A percentile compares a stretch with the other conserved stretches of the same genome.
phyloP scores from a whole-genome alignment of 768 basidiomycete species.

The Lactifluus volemus region DNA sequence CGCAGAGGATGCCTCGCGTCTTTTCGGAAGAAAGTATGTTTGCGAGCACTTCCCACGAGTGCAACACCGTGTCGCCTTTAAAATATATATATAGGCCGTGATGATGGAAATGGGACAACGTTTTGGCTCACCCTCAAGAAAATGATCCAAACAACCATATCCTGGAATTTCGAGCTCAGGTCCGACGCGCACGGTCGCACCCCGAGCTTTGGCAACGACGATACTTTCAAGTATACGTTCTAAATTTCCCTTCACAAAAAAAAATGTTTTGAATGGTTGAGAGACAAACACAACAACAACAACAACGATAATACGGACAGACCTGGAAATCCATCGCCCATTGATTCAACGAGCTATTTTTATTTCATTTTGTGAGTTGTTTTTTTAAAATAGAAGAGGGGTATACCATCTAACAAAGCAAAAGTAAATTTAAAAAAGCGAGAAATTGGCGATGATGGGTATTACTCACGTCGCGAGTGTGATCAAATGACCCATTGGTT shows the following conservation, averaged over 20 bases:
- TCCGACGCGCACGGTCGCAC: constrained; percentile 87
- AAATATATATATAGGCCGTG: neutral
- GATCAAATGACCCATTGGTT: constrained; percentile 73
- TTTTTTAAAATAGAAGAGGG: neutral
- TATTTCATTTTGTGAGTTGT: no score
- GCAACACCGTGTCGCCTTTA: constrained; percentile 87
- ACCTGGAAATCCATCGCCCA: constrained; percentile 97
- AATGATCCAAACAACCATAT: constrained; percentile 97
- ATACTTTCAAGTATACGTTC: constrained; percentile 89
- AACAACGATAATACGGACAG: constrained; percentile 12
- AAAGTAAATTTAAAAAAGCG: constrained; percentile 23
- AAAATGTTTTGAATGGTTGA: neutral
- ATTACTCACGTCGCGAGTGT: constrained; percentile 70
- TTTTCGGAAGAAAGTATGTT: constrained; percentile 78
- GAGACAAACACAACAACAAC: neutral
- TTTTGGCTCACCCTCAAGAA: constrained; percentile 71
- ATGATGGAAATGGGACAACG: no score
- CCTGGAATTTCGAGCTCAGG: constrained; percentile 97
- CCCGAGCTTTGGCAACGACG: constrained; percentile 74
- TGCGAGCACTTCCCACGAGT: constrained; percentile 97
- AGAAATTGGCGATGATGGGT: neutral
- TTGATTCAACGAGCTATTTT: constrained; percentile 82
- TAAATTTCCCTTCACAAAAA: constrained; percentile 68
- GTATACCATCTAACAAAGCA: constrained; percentile 18
- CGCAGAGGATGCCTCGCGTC: constrained; percentile 82